phyloP scores from a whole-genome alignment of 345 rosid species.

The Xanthoceras sorbifolium region DNA sequence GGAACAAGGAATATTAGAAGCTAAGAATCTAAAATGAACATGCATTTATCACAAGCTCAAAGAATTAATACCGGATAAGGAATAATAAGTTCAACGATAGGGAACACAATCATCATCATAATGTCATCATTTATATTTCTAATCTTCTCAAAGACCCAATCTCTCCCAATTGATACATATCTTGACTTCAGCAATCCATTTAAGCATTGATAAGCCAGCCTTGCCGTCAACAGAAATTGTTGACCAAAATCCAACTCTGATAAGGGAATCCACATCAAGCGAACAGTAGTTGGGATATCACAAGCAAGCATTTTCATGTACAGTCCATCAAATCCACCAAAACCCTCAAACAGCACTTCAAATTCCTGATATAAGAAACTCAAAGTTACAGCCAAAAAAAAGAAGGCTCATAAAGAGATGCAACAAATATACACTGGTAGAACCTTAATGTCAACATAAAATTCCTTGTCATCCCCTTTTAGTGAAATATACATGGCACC shows the following conservation, averaged over 20 bases:
- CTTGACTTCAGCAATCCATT: slow-evolving; percentile 58
- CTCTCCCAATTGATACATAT: slow-evolving; percentile 47
- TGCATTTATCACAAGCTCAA: slow-evolving; percentile 16
- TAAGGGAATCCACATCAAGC: slow-evolving; percentile 92
- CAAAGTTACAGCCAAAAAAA: slow-evolving; percentile 27
- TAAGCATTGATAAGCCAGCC: slow-evolving; percentile 55
- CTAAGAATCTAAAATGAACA: neutral
- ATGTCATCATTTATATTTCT: slow-evolving; percentile 71
- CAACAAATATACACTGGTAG: slow-evolving; percentile 20
- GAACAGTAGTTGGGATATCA: slow-evolving; percentile 78
- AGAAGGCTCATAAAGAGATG: slow-evolving; percentile 5
- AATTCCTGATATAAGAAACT: slow-evolving; percentile 61
- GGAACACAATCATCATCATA: slow-evolving; percentile 63
- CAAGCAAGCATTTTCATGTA: slow-evolving; percentile 90
- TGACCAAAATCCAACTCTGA: slow-evolving; percentile 77
- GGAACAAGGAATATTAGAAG: slow-evolving; percentile 9
- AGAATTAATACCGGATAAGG: slow-evolving; percentile 73
- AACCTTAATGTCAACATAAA: slow-evolving; percentile 78
- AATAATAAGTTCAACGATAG: slow-evolving; percentile 58
- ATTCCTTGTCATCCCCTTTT: slow-evolving; percentile 86
- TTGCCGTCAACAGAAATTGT: slow-evolving; percentile 63
- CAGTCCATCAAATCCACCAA: slow-evolving; percentile 94
- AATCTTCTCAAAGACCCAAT: slow-evolving; percentile 49
- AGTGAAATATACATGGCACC: slow-evolving; percentile 77
- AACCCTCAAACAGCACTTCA: slow-evolving; percentile 78